Conservation (phyloP, 2,329 filamentous ascomycete genomes). For the Calonectria naviculata region DNA sequence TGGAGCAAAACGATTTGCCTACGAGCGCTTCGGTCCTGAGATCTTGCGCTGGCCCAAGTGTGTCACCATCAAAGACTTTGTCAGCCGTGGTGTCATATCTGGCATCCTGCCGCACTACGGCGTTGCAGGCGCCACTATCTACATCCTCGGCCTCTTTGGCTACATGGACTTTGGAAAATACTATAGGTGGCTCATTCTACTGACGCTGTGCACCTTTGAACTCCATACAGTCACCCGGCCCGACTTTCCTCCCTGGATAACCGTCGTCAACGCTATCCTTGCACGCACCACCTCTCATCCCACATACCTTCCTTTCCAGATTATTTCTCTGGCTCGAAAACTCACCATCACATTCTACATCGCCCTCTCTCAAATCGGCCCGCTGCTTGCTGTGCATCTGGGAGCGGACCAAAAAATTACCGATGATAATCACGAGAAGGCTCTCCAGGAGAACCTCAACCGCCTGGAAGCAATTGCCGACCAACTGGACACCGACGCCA, state of each 20-base stretch:
- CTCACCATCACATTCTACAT: constrained; percentile 84
- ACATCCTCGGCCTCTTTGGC: constrained; percentile 71
- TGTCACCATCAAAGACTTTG: constrained; percentile 77
- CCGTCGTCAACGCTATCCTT: constrained; percentile 58
- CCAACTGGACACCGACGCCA: constrained; percentile 75
- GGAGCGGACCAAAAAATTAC: constrained; percentile 34
- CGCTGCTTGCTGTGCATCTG: constrained; percentile 63
- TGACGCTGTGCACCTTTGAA: constrained; percentile 66
- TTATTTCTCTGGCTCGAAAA: constrained; percentile 80
- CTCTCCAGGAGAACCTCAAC: constrained; percentile 71
- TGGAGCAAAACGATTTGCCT: constrained; percentile 82
- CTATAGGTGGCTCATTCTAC: constrained; percentile 71
- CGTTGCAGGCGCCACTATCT: constrained; percentile 66
- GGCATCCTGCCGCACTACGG: constrained; percentile 71
- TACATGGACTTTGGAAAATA: constrained; percentile 76
- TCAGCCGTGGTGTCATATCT: constrained; percentile 72
- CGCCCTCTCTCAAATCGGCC: constrained; percentile 83
- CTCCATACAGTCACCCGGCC: constrained; percentile 67
- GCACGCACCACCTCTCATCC: constrained; percentile 56
- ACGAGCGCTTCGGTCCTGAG: constrained; percentile 87
- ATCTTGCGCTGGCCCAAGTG: constrained; percentile 74
- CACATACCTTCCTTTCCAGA: constrained; percentile 86
- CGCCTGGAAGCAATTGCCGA: constrained; percentile 71
- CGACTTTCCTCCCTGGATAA: constrained; percentile 58
- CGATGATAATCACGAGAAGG: constrained; percentile 57